Evolutionary conservation across 768 basidiomycete genomes (phyloP), one percentile per base, ranked within the genome.

Genomic region (Panaeolus cyanescens): DNA sequence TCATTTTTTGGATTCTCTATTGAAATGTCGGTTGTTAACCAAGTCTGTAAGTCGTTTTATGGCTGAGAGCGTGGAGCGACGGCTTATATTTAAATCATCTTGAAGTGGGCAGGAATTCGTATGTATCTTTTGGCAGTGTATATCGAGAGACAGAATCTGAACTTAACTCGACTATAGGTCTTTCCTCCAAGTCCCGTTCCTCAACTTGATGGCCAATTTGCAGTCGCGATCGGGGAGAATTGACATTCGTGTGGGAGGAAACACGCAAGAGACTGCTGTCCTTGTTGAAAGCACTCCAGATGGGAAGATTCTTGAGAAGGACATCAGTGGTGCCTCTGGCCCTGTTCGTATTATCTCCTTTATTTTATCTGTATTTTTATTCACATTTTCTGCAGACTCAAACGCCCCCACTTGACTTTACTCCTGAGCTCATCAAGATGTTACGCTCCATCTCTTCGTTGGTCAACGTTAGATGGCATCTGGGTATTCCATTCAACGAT

Each of bases 131-230:
- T 56, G 5, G 12, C 1, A 28, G 6, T n/a, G 20, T 6, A 30
- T 7, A 15, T 30, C 34, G 59, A 34, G 9, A 56, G 20, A 31
- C 25, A 50, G 10, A 13, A 10, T 22, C 45, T 50, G 25, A 50
- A 50, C 6, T 25, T 28, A 1, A 4, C 19, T 55, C 34, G 10
- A 45, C 22, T 55, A 8, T 40, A 85, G 82, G 32, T 76, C 80
- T 3, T 72, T 79, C 28, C 66, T 87, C 12, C 79, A 83, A 54
- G 81, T 88, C 34, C 81, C 87, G 0, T 92, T 93, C 75, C 82
- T 93, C 19, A 93, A 94, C 70, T 77, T 93, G 30, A 85, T 95
- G 80, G 79, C 85, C 5, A 89, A 90, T 63, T 76, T 95, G n/a
- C 79, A 78, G 54, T 78, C 84, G 65, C 81, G 92, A 31, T 83